Conservation (phyloP, 2,329 filamentous ascomycete genomes). For the Ophiostoma piceae region DNA sequence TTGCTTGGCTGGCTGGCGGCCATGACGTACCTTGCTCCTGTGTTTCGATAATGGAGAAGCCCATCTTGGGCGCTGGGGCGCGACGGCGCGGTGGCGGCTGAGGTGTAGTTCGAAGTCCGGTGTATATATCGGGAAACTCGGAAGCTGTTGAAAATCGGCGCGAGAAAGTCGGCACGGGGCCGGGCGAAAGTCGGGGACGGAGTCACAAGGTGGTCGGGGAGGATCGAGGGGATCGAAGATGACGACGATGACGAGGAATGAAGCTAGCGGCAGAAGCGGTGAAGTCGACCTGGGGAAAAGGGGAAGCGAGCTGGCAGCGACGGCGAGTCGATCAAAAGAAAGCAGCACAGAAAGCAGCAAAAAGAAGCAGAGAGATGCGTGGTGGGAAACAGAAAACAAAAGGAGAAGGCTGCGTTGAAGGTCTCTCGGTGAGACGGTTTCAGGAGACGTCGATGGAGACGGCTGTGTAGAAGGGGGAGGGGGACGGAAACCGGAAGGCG, state of each 20-base stretch:
- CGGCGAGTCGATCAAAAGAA: not conserved
- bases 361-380: not conserved
- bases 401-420: conserved; percentile 11
- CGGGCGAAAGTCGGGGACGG: not conserved
- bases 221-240: not conserved
- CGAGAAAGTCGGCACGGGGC: not conserved
- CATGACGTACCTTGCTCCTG: conserved; percentile 63
- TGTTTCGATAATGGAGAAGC: conserved; percentile 75
- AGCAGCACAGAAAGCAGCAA: not conserved
- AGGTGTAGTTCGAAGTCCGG: not conserved
- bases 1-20: not conserved
- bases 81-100: not conserved
- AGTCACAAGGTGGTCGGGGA: too few species aligned
- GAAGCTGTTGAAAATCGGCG: not conserved
- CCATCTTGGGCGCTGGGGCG: conserved; percentile 56
- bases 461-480: conserved; percentile 17
- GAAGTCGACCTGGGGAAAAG: not conserved
- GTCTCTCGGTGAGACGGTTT: conserved; percentile 23
- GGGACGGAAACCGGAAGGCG: conserved; percentile 15
- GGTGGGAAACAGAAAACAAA: conserved; percentile 8
- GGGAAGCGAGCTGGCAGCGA: not conserved
- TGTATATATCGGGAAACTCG: not conserved
- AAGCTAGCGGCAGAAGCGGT: conserved; percentile 10
- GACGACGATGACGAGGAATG: not conserved
- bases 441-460: conserved; percentile 21